These are phyloP conservation scores for Penicillium bovifimosum DNA, from an alignment of 495 filamentous ascomycete genomes.

Conservation along the genomic window DNA sequence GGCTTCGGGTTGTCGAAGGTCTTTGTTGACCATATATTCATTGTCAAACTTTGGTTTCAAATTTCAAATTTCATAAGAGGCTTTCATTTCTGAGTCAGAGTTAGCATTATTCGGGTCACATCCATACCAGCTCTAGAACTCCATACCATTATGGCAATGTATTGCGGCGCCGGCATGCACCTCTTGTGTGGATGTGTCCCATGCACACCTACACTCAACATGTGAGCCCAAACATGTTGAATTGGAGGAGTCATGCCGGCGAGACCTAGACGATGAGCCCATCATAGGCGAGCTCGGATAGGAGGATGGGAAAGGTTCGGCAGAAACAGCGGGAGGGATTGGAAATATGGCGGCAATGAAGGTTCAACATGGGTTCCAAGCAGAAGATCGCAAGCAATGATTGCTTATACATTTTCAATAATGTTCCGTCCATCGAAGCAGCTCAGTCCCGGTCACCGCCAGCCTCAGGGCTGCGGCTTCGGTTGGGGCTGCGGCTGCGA, in stretches of 20 bases:
- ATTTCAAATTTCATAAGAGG: not conserved
- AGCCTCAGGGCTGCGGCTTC: slow-evolving; percentile 55
- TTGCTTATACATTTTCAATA: slow-evolving; percentile 1
- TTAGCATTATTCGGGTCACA: slow-evolving; percentile 7
- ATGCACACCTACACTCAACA: not conserved
- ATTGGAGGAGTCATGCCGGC: slow-evolving; percentile 9
- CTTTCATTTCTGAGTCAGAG: slow-evolving; percentile 12
- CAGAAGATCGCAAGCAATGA: not conserved
- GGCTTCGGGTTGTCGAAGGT: not conserved
- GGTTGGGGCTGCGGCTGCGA: slow-evolving; percentile 49
- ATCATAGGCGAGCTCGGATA: slow-evolving; percentile 7
- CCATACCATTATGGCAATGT: slow-evolving; percentile 28
- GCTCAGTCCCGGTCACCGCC: slow-evolving; percentile 35
- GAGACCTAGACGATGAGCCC: not conserved
- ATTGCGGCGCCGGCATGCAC: slow-evolving; percentile 30
- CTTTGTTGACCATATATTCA: not conserved
- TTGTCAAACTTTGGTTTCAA: not conserved
- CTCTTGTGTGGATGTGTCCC: slow-evolving; percentile 8
- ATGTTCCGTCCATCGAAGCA: not conserved
- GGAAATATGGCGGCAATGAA: slow-evolving; percentile 3
- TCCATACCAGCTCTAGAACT: not conserved
- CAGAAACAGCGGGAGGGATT: slow-evolving; percentile 1
- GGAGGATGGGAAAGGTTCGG: slow-evolving; percentile 1
- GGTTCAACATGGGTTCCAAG: slow-evolving; percentile 16
- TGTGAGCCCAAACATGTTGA: not conserved